Conservation (phyloP, 768 basidiomycete genomes). For the Lentinula detonsa region DNA sequence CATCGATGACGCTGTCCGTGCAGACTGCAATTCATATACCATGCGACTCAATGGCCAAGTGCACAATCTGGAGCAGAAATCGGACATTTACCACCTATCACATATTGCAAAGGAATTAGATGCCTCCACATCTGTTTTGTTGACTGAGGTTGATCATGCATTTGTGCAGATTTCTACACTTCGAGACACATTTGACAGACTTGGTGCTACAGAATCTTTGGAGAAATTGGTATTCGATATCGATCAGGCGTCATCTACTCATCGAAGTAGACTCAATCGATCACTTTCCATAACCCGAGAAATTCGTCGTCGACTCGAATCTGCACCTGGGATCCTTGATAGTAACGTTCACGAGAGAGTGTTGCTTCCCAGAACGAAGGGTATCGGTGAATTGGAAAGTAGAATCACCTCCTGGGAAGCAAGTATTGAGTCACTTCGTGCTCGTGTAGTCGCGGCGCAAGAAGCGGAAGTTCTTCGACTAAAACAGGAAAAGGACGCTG, state of each 20-base stretch:
- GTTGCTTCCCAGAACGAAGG: slow-evolving; percentile 40
- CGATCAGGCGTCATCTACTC: slow-evolving; percentile 25
- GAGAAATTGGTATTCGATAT: slow-evolving; percentile 27
- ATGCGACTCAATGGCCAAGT: slow-evolving; percentile 55
- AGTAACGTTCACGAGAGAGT: slow-evolving; percentile 39
- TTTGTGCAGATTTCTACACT: slow-evolving; percentile 33
- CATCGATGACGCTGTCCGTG: slow-evolving; percentile 63
- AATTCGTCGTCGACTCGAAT: slow-evolving; percentile 51
- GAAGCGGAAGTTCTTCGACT: too few species aligned
- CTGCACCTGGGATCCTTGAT: slow-evolving; percentile 35
- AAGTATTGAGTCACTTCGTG: slow-evolving; percentile 31
- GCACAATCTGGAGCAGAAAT: slow-evolving; percentile 42
- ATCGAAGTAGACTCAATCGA: slow-evolving; percentile 32
- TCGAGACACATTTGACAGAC: slow-evolving; percentile 25
- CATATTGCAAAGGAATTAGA: slow-evolving; percentile 52
- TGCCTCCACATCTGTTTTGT: slow-evolving; percentile 26
- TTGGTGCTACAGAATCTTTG: slow-evolving; percentile 25
- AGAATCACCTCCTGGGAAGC: slow-evolving; percentile 45
- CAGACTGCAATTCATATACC: slow-evolving; percentile 62
- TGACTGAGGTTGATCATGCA: slow-evolving; percentile 32
- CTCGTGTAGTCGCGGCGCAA: slow-evolving; percentile 30
- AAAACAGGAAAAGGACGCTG: too few species aligned
- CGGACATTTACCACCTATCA: slow-evolving; percentile 44
- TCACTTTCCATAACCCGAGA: slow-evolving; percentile 52
- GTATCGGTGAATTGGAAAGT: slow-evolving; percentile 45